A percentile compares a stretch with the other conserved stretches of the same genome.
Evolutionary conservation across 1,284 basidiomycete genomes (phyloP).

Genomic region (Pseudozyma thailandica): DNA sequence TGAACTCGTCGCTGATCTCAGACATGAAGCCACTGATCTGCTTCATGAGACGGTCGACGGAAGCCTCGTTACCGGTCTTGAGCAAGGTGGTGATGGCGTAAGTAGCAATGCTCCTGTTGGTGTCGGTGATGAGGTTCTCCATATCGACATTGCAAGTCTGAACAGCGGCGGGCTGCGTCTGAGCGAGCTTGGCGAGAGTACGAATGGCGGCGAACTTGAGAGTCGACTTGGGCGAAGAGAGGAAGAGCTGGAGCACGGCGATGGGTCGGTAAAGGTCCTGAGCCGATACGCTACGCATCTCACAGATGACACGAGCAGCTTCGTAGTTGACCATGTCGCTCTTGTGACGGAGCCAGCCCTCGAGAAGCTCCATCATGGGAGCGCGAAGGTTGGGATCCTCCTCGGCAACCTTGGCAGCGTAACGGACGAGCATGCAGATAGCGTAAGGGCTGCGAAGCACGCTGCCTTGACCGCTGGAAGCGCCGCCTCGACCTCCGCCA

Average conservation of each 20-base stretch:
- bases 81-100: slow-evolving; percentile 98
- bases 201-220: slow-evolving; percentile 98
- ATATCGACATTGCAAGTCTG: slow-evolving; percentile 96
- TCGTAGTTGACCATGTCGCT: slow-evolving; percentile 99
- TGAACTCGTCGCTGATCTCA: slow-evolving; percentile 99
- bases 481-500: slow-evolving; percentile 71
- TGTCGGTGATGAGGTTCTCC: slow-evolving; percentile 95
- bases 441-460: slow-evolving; percentile 96
- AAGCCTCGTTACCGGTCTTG: slow-evolving; percentile 99
- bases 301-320: slow-evolving; percentile 95
- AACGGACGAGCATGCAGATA: slow-evolving; percentile 98
- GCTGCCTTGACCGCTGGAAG: slow-evolving; percentile 76
- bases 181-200: slow-evolving; percentile 82
- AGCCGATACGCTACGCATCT: slow-evolving; percentile 84
- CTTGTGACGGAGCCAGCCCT: slow-evolving; percentile 96
- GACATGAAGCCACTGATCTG: slow-evolving; percentile 99
- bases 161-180: slow-evolving; percentile 85
- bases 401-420: slow-evolving; percentile 96
- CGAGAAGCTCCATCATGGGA: slow-evolving; percentile 87
- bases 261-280: slow-evolving; percentile 87
- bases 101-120: slow-evolving; percentile 95
- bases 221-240: slow-evolving; percentile 70
- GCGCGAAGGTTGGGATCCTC: slow-evolving; percentile 77
- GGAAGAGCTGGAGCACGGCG: slow-evolving; percentile 67
- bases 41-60: slow-evolving; percentile 98